Base-by-base conservation (phyloP, 1,284 basidiomycete genomes). In the Austropuccinia psidii region DNA sequence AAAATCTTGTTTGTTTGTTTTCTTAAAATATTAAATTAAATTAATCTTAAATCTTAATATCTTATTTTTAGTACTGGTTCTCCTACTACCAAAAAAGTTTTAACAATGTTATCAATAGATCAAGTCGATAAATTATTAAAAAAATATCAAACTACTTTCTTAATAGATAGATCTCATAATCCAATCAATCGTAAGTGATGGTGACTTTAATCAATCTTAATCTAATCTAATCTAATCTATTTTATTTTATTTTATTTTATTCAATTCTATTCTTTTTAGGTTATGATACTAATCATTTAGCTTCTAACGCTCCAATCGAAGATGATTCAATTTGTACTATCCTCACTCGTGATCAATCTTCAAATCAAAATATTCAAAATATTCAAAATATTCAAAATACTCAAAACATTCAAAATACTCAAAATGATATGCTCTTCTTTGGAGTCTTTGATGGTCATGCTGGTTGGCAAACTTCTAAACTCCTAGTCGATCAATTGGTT, bases 261-360 rank as follows among this genome's bases (percentile, higher is more conserved):
- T n/a, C n/a, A n/a, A n/a, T n/a, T n/a, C n/a, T n/a, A n/a, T n/a
- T n/a, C n/a, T n/a, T n/a, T n/a, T 19, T 33, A 70, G 68, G 79
- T 45, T 88, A 89, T 81, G 85, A 88, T 62, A 92, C 89, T 0
- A 90, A 90, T 24, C 86, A 85, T 57, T 82, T 97, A 43, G 83
- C 90, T 0, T 89, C 91, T 6, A 97, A 97, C 79, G 86, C 90
- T 75, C 91, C 92, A 19, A 89, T 95, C 72, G 93, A 97, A 81
- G 93, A 97, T 80, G 87, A 91, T 21, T 85, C 88, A 77, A 86
- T 90, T 2, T 85, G 86, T 73, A 87, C 88, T 72, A 83, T 95
- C 74, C 83, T 95, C 21, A 81, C 86, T 76, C 83, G 87, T 13
- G 77, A 79, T 61, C 35, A 55, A 13, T 67, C 58, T 33, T 62